Evolutionary conservation across 1,284 basidiomycete genomes (phyloP), one percentile per base, ranked within the genome.

Genomic region (Lentinus polychrous): DNA sequence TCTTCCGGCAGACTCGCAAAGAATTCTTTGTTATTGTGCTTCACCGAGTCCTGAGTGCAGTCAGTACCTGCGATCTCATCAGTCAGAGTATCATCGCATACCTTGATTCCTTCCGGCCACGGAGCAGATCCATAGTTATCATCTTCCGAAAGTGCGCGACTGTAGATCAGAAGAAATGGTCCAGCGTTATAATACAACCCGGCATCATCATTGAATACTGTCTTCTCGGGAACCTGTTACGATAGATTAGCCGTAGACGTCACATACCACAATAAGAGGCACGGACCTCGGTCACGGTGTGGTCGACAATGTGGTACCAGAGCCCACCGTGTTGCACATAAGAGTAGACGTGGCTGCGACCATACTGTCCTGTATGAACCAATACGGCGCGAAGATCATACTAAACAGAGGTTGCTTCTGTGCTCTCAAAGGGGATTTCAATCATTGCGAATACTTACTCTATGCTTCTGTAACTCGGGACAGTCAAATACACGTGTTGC

Each of bases 281-380:
- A 40, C 64, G 32, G 57, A 78, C 86, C 73, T 85, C 77, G 0
- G 74, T 78, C 1, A 86, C 80, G n/a, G 66, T 65, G 49, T 76
- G 74, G 57, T 89, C 86, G n/a, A 83, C 70, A 1, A 78, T 82
- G 64, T 86, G 89, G 85, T 86, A 90, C 87, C 87, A 90, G 12
- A 62, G 67, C 10, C 72, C 77, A 49, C 67, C 66, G 49, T 83
- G 76, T 50, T 81, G 76, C 11, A 87, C 77, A 56, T 89, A 90
- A 3, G 83, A 84, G 60, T 88, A 87, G 2, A 87, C 66, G 55
- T 87, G 82, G 48, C 75, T 83, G 34, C 85, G 72, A 5, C 86
- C 87, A 37, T 78, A 80, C 12, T 87, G 64, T 10, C 86, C 87
- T 11, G 84, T 85, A 56, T 89, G 83, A 36, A 86, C 71, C 15